phyloP scores from a whole-genome alignment of 176 grass and related monocot genomes.

The Eleusine coracana region DNA sequence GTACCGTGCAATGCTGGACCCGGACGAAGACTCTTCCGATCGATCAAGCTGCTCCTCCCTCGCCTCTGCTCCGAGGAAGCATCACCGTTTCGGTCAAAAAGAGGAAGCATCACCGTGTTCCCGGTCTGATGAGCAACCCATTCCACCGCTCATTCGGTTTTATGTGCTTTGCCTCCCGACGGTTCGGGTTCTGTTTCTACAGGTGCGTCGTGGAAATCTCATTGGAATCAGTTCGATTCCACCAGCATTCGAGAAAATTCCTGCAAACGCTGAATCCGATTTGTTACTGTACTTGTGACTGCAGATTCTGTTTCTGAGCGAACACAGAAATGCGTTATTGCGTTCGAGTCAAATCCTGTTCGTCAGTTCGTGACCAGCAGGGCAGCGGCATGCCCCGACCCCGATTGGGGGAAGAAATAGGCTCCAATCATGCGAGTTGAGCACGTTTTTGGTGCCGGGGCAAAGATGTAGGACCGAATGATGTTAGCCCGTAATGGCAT shows the following conservation, averaged over 20 bases:
- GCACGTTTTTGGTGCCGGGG: neutral
- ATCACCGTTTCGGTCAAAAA: neutral
- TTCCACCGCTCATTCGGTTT: neutral
- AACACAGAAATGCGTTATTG: neutral
- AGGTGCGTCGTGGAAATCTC: neutral
- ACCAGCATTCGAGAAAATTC: neutral
- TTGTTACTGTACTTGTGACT: neutral
- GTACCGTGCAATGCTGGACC: neutral
- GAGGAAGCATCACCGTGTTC: no score
- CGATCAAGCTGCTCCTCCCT: neutral
- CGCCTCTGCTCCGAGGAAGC: neutral
- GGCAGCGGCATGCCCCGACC: neutral
- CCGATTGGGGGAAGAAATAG: neutral
- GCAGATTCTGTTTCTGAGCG: neutral
- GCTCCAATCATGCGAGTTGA: neutral
- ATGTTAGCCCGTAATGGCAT: no score
- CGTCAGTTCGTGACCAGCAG: neutral
- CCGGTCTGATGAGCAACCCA: neutral
- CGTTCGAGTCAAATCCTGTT: neutral
- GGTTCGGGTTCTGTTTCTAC: neutral
- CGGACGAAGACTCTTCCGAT: neutral
- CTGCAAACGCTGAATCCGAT: neutral
- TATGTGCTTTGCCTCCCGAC: neutral
- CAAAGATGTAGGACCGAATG: neutral
- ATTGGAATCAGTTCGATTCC: neutral